Evolutionary conservation across 345 rosid species (phyloP).

Genomic region (Corymbia maculata): DNA sequence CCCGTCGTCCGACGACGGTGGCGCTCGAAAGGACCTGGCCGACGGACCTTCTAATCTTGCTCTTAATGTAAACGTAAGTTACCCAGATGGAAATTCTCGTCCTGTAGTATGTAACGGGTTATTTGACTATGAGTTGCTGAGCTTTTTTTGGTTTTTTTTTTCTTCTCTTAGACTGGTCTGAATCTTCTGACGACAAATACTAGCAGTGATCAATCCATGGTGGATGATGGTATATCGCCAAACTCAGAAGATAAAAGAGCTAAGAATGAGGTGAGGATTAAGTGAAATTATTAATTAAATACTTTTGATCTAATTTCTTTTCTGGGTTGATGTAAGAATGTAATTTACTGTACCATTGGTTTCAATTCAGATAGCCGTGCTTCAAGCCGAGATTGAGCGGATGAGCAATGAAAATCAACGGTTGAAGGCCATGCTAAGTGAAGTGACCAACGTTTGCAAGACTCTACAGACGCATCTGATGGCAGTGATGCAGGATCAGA

Average conservation of each 20-base stretch:
- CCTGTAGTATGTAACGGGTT: not conserved
- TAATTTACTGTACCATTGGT: not conserved
- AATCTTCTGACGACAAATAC: slow-evolving; percentile 49
- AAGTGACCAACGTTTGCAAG: slow-evolving; percentile 34
- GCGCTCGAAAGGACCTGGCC: not conserved
- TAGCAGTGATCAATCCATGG: slow-evolving; percentile 53
- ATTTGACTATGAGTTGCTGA: not conserved
- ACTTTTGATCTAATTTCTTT: not conserved
- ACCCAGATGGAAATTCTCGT: not conserved
- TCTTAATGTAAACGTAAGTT: slow-evolving; percentile 35
- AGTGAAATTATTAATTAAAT: too few relatives aligned
- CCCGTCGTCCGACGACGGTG: not conserved
- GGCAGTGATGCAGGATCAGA: slow-evolving; percentile 17
- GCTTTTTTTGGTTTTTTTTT: not conserved
- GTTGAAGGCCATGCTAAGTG: slow-evolving; percentile 23
- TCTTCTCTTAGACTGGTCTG: slow-evolving; percentile 40
- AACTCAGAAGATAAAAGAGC: slow-evolving; percentile 39
- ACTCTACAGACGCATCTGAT: slow-evolving; percentile 35
- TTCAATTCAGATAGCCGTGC: slow-evolving; percentile 20
- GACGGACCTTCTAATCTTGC: slow-evolving; percentile 7
- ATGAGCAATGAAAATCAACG: slow-evolving; percentile 43
- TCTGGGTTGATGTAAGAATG: not conserved
- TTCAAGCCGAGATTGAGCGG: slow-evolving; percentile 40
- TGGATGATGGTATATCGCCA: slow-evolving; percentile 48
- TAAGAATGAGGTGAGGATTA: slow-evolving; percentile 31